Evolutionary conservation across 345 rosid genomes (phyloP).

Genomic region (Pistacia integerrima): DNA sequence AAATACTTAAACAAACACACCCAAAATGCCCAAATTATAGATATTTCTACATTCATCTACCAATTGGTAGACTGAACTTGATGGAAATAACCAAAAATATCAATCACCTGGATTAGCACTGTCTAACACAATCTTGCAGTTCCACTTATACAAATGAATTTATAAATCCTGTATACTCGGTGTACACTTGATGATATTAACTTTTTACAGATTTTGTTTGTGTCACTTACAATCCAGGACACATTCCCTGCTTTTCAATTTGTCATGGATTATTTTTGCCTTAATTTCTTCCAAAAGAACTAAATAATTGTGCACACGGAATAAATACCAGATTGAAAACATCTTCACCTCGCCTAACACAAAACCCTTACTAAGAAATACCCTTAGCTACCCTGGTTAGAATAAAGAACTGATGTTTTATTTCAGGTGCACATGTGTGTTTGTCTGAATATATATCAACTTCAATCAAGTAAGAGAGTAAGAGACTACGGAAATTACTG

Average conservation of each 20-base stretch:
- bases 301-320: no score
- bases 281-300: not conserved
- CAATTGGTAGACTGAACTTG: not conserved
- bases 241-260: not conserved
- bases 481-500: not conserved
- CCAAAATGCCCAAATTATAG: not conserved
- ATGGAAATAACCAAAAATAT: not conserved
- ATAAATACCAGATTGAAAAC: no score
- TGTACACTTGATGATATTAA: not conserved
- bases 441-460: not conserved
- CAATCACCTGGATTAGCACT: not conserved
- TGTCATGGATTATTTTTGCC: not conserved
- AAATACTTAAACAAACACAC: no score
- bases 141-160: no score
- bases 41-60: not conserved
- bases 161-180: not conserved
- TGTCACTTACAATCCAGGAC: not conserved
- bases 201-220: not conserved
- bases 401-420: not conserved
- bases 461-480: not conserved
- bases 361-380: not conserved
- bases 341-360: no score
- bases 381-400: not conserved
- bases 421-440: not conserved
- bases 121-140: not conserved